Evolutionary conservation across 345 rosid genomes (phyloP).

Genomic region (Brassica juncea): DNA sequence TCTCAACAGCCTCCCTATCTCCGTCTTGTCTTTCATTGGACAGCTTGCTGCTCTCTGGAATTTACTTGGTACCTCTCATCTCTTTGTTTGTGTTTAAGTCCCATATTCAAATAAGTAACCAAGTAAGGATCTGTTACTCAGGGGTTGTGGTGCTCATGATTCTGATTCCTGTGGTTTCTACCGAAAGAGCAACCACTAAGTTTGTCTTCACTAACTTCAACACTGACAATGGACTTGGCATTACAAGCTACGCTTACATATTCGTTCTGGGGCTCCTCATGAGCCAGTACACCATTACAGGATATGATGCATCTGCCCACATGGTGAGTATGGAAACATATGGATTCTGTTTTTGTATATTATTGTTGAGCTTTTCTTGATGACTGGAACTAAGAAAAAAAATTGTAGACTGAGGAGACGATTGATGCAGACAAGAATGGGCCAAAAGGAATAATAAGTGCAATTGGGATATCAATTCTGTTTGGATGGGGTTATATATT

Average conservation of each 20-base stretch:
- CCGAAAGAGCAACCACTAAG: constrained; percentile 77
- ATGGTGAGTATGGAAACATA: constrained; percentile 53
- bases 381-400: not conserved
- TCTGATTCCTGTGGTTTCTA: constrained; percentile 75
- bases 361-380: not conserved
- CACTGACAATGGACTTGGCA: constrained; percentile 74
- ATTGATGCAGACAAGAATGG: constrained; percentile 85
- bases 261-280: constrained; percentile 87
- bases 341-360: too few relatives aligned
- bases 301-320: constrained; percentile 97
- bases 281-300: constrained; percentile 94
- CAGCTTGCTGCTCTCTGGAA: constrained; percentile 96
- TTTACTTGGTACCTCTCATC: constrained; percentile 54
- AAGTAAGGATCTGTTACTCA: constrained; percentile 34
- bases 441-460: constrained; percentile 82
- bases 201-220: constrained; percentile 89
- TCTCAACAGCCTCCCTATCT: constrained; percentile 88
- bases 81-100: not conserved
- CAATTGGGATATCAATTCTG: constrained; percentile 83
- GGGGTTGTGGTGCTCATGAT: constrained; percentile 81
- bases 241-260: constrained; percentile 64
- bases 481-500: constrained; percentile 95
- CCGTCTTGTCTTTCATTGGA: constrained; percentile 76
- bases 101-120: not conserved
- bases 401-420: constrained; percentile 88